Conservation (phyloP, 2,329 filamentous ascomycete genomes). For the Aspergillus tanneri region DNA sequence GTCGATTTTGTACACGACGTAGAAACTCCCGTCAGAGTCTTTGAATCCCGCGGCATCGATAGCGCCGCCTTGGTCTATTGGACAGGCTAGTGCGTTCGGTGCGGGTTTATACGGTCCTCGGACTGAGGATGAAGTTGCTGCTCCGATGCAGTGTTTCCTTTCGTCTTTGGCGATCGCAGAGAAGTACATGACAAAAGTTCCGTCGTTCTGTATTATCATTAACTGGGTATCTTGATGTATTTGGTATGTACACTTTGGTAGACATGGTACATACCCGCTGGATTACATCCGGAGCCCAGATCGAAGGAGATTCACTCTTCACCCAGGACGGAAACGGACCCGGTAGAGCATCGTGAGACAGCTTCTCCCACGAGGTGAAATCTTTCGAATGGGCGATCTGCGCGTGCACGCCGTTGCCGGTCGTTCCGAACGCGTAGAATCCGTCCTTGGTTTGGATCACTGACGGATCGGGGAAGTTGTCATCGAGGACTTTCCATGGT, state of each 20-base stretch:
- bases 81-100: conserved; percentile 51
- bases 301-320: conserved; percentile 34
- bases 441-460: conserved; percentile 49
- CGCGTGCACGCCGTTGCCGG: conserved; percentile 49
- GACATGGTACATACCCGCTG: conserved; percentile 33
- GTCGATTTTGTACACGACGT: conserved; percentile 63
- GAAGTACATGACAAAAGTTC: conserved; percentile 58
- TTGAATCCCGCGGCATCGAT: conserved; percentile 60
- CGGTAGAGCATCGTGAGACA: conserved; percentile 54
- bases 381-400: conserved; percentile 53
- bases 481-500: conserved; percentile 27
- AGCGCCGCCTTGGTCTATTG: conserved; percentile 52
- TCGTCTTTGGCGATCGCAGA: conserved; percentile 42
- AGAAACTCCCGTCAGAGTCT: conserved; percentile 53
- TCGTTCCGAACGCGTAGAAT: conserved; percentile 59
- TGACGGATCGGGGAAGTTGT: conserved; percentile 57
- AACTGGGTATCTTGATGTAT: background rate
- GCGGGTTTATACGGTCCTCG: conserved; percentile 52
- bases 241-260: background rate
- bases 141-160: conserved; percentile 56
- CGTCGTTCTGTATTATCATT: conserved; percentile 28
- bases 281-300: conserved; percentile 61
- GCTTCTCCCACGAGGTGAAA: conserved; percentile 48
- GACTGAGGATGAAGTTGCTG: conserved; percentile 48
- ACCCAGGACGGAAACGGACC: conserved; percentile 50